Base-by-base conservation (phyloP, 306 rosid genomes). In the Quercus ilex region DNA sequence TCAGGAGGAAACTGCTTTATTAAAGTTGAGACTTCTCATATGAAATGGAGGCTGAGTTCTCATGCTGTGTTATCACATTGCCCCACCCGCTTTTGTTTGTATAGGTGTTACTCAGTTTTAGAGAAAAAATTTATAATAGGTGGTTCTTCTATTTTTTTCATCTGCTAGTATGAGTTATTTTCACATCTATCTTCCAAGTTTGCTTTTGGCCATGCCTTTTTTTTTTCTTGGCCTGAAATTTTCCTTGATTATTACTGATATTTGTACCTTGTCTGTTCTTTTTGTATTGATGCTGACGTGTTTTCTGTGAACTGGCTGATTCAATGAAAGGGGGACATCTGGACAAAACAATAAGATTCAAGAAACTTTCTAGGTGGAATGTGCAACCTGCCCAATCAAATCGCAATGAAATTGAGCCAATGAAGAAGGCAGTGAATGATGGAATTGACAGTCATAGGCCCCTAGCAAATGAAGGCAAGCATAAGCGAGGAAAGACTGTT, bases 301-400 rank as follows among this genome's bases (percentile, higher is more conserved):
- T 74, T 38, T 10, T 60, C 55, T 79, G 38, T 38, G 13, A 67
- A 17, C 55, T 51, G 74, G 87, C 79, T 76, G 85, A 79, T 87
- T 83, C 76, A 82, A 77, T 79, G 59, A 88, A 87, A 81, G 82
- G 52, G 43, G 86, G 87, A 68, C 77, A 76, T 82, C 82, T 75
- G 74, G 91, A 83, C 75, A 88, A 84, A 77, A 74, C 82, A 69
- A 78, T 64, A 51, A 91, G 88, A 87, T 80, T 76, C 74, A 85
- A 87, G 80, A 96, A 80, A 85, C 89, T 84, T 60, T 90, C 98
- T 93, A 87, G 96, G n/a, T 91, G 92, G 94, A 93, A 82, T 86
- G 76, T 87, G 31, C 78, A 85, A 53, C 88, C 89, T 78, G 84
- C 84, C 78, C 91, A 79, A 41, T 85, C 85, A 58, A 76, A 53